These are phyloP conservation scores for Trichosporon ovoides DNA, from an alignment of 1,284 basidiomycete species.

Conservation along the genomic window DNA sequence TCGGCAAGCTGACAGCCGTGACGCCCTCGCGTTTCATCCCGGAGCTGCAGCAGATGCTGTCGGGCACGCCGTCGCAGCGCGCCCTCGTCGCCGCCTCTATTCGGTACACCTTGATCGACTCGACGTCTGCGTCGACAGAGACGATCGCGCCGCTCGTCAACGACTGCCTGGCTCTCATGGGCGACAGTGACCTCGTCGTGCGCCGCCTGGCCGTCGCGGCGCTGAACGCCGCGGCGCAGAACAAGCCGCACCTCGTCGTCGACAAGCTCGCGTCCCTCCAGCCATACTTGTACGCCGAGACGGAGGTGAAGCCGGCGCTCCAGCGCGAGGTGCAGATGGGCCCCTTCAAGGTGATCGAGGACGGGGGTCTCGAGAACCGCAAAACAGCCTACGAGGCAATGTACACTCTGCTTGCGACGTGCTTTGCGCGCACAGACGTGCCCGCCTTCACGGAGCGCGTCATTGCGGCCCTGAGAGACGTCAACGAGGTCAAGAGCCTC, in stretches of 20 bases:
- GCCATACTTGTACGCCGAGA: conserved; percentile 80
- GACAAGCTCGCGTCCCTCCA: conserved; percentile 74
- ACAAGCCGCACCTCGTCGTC: conserved; percentile 84
- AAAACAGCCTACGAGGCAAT: conserved; percentile 97
- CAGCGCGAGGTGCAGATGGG: conserved; percentile 95
- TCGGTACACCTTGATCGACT: conserved; percentile 88
- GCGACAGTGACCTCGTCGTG: conserved; percentile 78
- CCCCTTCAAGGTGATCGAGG: conserved; percentile 67
- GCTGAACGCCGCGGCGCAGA: conserved; percentile 87
- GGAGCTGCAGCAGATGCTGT: conserved; percentile 56
- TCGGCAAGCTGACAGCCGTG: conserved; percentile 89
- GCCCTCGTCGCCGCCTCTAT: conserved; percentile 91
- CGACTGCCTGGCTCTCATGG: conserved; percentile 83
- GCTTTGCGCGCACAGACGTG: conserved; percentile 75
- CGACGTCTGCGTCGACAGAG: conserved; percentile 73
- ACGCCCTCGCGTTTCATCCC: conserved; percentile 83
- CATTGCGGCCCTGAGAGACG: conserved; percentile 76
- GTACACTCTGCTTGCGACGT: conserved; percentile 89
- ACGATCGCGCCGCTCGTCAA: conserved; percentile 76
- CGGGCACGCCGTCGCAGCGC: conserved; percentile 58
- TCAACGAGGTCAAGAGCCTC: conserved; percentile 95
- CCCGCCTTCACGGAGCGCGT: conserved; percentile 77
- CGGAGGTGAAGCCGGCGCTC: conserved; percentile 69
- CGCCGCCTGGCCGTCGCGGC: conserved; percentile 79
- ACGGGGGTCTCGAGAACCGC: conserved; percentile 51